A percentile compares a stretch with the other conserved stretches of the same genome.
Conservation (phyloP, 2,329 filamentous ascomycete genomes). For the Rhexocercosporidium sp. region DNA sequence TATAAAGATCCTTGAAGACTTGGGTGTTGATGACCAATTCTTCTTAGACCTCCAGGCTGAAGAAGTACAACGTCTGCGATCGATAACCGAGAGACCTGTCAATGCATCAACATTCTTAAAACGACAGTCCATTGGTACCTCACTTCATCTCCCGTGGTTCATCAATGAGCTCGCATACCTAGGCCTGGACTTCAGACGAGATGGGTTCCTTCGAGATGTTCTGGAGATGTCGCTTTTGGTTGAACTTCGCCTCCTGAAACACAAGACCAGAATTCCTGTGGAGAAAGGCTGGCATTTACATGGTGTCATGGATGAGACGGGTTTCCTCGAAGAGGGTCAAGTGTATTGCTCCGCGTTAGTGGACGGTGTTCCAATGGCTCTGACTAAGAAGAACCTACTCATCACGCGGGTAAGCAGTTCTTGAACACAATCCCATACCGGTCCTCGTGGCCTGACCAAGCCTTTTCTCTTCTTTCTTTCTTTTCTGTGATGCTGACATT, state of each 20-base stretch:
- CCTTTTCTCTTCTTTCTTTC: too few relatives aligned
- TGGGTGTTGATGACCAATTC: constrained; percentile 60
- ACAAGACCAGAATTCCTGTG: constrained; percentile 77
- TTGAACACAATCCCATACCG: background rate
- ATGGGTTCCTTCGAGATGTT: constrained; percentile 71
- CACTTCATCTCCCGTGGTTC: constrained; percentile 64
- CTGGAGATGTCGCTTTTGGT: constrained; percentile 74
- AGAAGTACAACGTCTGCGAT: constrained; percentile 64
- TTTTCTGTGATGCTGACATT: background rate
- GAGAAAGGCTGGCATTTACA: constrained; percentile 75
- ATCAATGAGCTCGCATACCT: constrained; percentile 63
- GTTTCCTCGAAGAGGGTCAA: constrained; percentile 67
- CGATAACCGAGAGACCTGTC: constrained; percentile 59
- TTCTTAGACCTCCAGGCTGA: constrained; percentile 69
- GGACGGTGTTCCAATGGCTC: constrained; percentile 37
- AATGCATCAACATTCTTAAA: constrained; percentile 73
- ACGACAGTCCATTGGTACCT: constrained; percentile 62
- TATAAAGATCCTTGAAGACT: constrained; percentile 87
- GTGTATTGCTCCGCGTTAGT: constrained; percentile 67
- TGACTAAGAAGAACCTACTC: constrained; percentile 46
- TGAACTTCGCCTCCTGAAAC: constrained; percentile 76
- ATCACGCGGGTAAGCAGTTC: constrained; percentile 60
- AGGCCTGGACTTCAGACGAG: constrained; percentile 67
- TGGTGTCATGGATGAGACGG: constrained; percentile 84
- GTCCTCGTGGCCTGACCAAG: background rate